A percentile compares a stretch with the other conserved stretches of the same genome.
These are phyloP conservation scores for Entomortierella chlamydospora DNA, from an alignment of 192 early-diverging fungal species.

Conservation along the genomic window DNA sequence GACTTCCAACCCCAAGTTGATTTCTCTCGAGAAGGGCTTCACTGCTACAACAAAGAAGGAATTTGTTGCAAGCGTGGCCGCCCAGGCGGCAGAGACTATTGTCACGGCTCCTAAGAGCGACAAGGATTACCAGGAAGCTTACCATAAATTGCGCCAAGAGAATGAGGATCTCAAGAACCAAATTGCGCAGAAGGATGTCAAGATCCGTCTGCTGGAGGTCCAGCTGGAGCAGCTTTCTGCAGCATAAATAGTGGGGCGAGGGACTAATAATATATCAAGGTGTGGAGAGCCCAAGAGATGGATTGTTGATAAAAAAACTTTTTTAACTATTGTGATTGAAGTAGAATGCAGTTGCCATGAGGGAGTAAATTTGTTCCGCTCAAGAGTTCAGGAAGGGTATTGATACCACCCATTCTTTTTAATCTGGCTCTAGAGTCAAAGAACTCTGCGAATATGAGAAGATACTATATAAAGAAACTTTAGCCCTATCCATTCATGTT, in stretches of 20 bases:
- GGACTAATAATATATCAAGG: too few species aligned
- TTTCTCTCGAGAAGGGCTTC: constrained; percentile 79
- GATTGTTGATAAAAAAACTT: too few species aligned
- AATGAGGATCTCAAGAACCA: constrained; percentile 86
- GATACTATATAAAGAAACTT: too few species aligned
- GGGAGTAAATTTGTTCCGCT: too few species aligned
- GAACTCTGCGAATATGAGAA: too few species aligned
- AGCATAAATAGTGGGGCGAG: constrained; percentile 19
- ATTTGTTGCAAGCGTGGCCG: constrained; percentile 79
- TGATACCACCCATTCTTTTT: too few species aligned
- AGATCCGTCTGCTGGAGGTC: constrained; percentile 84
- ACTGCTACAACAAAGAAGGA: constrained; percentile 73
- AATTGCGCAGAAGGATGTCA: constrained; percentile 74
- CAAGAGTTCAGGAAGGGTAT: too few species aligned
- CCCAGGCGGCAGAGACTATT: constrained; percentile 55
- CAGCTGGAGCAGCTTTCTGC: constrained; percentile 71
- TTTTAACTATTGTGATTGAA: too few species aligned
- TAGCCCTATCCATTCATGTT: too few species aligned
- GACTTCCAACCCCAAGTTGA: constrained; percentile 82
- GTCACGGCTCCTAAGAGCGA: constrained; percentile 50
- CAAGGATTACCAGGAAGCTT: constrained; percentile 77
- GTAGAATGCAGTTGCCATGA: too few species aligned
- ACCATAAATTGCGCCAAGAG: constrained; percentile 79
- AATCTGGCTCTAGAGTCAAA: too few species aligned
- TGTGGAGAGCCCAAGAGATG: too few species aligned